Percentiles rank a stretch among this genome's conserved stretches.
Conservation (phyloP, 257 asterid species). For the Lithospermum erythrorhizon region DNA sequence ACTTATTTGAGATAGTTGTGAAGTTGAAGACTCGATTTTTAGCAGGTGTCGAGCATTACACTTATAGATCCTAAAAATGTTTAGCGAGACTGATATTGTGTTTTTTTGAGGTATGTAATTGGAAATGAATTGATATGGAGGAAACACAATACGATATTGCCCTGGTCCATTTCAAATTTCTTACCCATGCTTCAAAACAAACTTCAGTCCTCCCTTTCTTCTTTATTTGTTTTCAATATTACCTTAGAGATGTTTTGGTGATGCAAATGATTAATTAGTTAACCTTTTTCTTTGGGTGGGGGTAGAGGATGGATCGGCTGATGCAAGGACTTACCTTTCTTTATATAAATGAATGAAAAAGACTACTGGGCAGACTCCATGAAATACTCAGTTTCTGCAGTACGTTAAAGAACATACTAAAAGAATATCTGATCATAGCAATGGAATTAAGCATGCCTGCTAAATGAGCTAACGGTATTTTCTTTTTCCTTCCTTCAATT, state of each 20-base stretch:
- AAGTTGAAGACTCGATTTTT: neutral
- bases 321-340: no score
- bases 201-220: no score
- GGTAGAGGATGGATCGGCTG: no score
- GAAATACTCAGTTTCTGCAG: neutral
- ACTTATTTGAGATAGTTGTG: neutral
- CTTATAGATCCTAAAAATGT: neutral
- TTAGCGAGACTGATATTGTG: neutral
- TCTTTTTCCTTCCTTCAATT: conserved; percentile 8
- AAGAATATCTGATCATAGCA: neutral
- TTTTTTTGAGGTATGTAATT: neutral
- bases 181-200: no score
- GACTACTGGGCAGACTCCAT: neutral
- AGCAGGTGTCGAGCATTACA: neutral
- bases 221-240: no score
- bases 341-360: no score
- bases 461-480: neutral
- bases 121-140: no score
- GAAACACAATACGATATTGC: no score
- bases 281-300: no score
- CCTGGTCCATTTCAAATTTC: no score
- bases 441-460: neutral
- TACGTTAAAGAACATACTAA: neutral
- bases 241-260: no score
- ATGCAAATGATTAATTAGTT: no score